Conservation (phyloP, 1,284 basidiomycete species). For the Apiotrichum brassicae region DNA sequence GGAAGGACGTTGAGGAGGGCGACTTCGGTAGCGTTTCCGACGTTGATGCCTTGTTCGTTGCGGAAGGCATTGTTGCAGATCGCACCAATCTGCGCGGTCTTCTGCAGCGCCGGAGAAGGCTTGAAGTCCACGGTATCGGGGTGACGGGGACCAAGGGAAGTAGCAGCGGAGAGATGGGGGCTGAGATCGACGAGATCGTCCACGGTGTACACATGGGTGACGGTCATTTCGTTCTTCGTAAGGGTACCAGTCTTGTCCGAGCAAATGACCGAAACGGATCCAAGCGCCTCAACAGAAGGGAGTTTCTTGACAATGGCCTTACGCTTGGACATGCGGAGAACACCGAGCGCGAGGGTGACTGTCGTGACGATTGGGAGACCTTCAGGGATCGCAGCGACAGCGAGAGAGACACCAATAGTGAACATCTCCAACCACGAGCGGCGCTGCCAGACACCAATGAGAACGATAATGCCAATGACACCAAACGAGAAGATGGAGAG, state of each 20-base stretch:
- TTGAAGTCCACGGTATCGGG: conserved; percentile 41
- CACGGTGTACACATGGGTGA: conserved; percentile 77
- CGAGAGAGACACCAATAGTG: conserved; percentile 94
- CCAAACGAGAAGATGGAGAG: conserved; percentile 84
- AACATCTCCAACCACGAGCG: conserved; percentile 98
- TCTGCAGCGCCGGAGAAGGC: conserved; percentile 55
- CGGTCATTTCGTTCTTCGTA: conserved; percentile 93
- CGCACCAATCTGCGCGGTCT: conserved; percentile 57
- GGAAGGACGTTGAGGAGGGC: conserved; percentile 79
- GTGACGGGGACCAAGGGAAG: conserved; percentile 57
- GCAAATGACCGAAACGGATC: conserved; percentile 91
- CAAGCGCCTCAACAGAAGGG: conserved; percentile 88
- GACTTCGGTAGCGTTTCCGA: conserved; percentile 91
- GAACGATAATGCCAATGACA: conserved; percentile 85
- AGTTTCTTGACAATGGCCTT: conserved; percentile 97
- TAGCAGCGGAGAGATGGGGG: conserved; percentile 46
- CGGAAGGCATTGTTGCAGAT: conserved; percentile 55
- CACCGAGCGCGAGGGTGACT: conserved; percentile 90
- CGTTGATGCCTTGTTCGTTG: conserved; percentile 66
- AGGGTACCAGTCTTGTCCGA: conserved; percentile 98
- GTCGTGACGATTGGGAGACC: conserved; percentile 96
- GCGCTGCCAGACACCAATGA: conserved; percentile 80
- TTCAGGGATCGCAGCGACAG: conserved; percentile 95
- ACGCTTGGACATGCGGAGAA: conserved; percentile 84
- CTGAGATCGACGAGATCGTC: conserved; percentile 73